Evolutionary conservation across 169 alveolate genomes (phyloP).

Genomic region (Babesia sp.): DNA sequence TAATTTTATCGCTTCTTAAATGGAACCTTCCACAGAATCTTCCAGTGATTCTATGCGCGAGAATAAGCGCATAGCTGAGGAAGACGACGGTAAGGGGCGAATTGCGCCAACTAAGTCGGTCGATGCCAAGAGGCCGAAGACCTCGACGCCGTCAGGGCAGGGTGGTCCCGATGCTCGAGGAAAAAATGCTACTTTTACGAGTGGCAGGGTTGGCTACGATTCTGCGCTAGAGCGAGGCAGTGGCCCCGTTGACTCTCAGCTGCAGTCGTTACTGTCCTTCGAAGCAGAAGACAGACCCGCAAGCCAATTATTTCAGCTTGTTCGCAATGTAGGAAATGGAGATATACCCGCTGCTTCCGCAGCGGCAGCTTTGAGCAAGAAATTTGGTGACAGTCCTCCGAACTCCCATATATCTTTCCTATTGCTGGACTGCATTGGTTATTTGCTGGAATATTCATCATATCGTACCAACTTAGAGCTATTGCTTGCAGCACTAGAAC

Average conservation of each 20-base stretch:
- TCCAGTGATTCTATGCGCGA: slow-evolving; percentile 7
- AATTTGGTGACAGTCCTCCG: neutral
- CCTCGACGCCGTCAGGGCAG: neutral
- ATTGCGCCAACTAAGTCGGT: neutral
- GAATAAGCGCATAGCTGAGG: slow-evolving; percentile 2
- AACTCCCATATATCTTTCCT: slow-evolving; percentile 41
- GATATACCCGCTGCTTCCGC: slow-evolving; percentile 14
- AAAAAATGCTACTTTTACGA: neutral
- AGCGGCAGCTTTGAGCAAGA: slow-evolving; percentile 28
- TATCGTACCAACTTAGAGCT: slow-evolving; percentile 18
- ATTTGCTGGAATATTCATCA: slow-evolving; percentile 19
- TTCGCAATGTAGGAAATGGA: slow-evolving; percentile 45
- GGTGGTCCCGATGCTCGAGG: neutral
- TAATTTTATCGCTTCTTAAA: neutral
- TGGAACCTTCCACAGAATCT: neutral
- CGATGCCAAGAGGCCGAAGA: slow-evolving; percentile 3
- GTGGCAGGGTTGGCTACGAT: neutral
- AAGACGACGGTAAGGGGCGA: slow-evolving; percentile 17
- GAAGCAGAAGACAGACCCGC: neutral
- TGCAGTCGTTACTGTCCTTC: neutral
- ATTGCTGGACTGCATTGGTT: slow-evolving; percentile 44
- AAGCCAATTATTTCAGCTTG: slow-evolving; percentile 1
- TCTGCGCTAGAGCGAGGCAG: neutral
- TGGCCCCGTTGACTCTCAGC: neutral
- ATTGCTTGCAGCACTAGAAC: slow-evolving; percentile 28